phyloP scores from a whole-genome alignment of 352 stramenopile genomes.

The Phytopythium sindhum region DNA sequence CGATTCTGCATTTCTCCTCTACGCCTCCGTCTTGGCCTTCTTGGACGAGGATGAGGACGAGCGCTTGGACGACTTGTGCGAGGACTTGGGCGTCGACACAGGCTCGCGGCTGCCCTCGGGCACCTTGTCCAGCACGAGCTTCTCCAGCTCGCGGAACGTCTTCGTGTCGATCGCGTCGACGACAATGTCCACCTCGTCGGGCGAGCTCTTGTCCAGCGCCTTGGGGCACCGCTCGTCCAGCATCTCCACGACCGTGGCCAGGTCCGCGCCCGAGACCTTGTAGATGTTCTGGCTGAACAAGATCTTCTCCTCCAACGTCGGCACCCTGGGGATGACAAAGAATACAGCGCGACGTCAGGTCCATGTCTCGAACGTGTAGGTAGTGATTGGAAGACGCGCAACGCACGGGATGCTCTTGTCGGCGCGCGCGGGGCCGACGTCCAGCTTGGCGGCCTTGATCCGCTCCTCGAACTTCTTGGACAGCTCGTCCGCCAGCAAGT shows the following conservation, averaged over 20 bases:
- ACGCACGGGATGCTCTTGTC: conserved; percentile 73
- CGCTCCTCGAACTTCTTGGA: conserved; percentile 88
- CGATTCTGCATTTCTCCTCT: not conserved
- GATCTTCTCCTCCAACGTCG: conserved; percentile 79
- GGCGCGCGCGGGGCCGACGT: conserved; percentile 57
- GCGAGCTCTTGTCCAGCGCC: conserved; percentile 80
- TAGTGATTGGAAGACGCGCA: no score
- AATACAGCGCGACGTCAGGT: conserved; percentile 1
- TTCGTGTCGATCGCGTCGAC: conserved; percentile 87
- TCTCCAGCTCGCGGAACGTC: conserved; percentile 85
- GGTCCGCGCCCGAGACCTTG: conserved; percentile 73
- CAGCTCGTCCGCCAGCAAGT: conserved; percentile 78
- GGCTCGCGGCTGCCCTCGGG: conserved; percentile 62
- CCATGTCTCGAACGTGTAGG: conserved; percentile 3
- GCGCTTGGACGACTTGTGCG: conserved; percentile 42
- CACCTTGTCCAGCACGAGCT: conserved; percentile 73
- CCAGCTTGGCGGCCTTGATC: conserved; percentile 78
- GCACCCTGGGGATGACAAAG: conserved; percentile 43
- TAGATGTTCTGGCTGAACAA: conserved; percentile 89
- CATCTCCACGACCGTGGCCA: conserved; percentile 72
- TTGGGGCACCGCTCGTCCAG: conserved; percentile 85
- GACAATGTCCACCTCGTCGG: conserved; percentile 87
- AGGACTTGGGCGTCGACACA: conserved; percentile 59
- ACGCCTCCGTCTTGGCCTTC: conserved; percentile 59
- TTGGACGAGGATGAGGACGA: conserved; percentile 49